Base-by-base conservation (phyloP, 2,329 filamentous ascomycete genomes). In the Akanthomyces dipterigenus region DNA sequence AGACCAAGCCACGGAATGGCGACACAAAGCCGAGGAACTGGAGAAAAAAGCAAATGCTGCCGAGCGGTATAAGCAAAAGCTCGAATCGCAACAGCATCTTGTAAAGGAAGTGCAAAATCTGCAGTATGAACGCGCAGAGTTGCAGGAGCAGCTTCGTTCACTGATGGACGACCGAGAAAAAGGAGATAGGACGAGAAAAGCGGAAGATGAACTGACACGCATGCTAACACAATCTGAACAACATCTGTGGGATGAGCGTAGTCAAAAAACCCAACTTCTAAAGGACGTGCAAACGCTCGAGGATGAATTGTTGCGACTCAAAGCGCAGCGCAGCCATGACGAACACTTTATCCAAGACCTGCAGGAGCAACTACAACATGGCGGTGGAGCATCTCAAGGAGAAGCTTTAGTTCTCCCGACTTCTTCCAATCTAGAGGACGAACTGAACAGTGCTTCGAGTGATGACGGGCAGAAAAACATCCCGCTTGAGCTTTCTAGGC, bases 11-110 rank as follows among this genome's bases (percentile, higher is more conserved):
- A 79, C 81, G 48, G 83, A 86, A 66, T 78, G 86, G 65, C 82
- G 80, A 63, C 80, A 82, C 66, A 80, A 82, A 65, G 83, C 82
- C 57, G 81, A 82, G 62, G 80, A 85, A 63, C 75, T 87, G 14
- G 77, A 80, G 56, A 85, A 84, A 69, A 86, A 85, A 66, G 84
- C 85, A 63, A 88, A 88, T 65, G 84, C 79, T 60, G 82, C 82
- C 8, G 85, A 87, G 60, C 78, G 85, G 61, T 83, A 84, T 68
- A 82, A 84, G 70, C 82, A 85, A 70, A 87, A 88, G 71, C 77
- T 88, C 16, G 82, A 85, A 67, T 77, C 78, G 16, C 79, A 82
- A 67, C 82, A 81, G 61, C 75, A 78, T 20, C 73, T 85, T 38
- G 82, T 83, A 63, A 80, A 77, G 60, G 83, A 87, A 65, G 79